Evolutionary conservation across 768 basidiomycete species (phyloP), one percentile per base, ranked within the genome.

Genomic region (Xerocomellus amylosporus): DNA sequence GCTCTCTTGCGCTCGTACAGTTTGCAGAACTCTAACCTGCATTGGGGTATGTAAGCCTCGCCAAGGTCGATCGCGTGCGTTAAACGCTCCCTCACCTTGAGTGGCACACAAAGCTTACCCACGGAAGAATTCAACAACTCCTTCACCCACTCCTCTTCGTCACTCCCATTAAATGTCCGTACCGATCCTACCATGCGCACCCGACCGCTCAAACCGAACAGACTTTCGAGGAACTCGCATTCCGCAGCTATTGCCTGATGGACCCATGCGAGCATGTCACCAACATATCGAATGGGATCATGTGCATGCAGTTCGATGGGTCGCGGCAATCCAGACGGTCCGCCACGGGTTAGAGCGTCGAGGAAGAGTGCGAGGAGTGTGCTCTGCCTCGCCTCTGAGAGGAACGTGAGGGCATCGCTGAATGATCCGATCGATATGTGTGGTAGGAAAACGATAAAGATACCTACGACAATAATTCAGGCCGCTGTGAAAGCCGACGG

Each of bases 201-300:
- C 24, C 58, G 59, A 37, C 74, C 77, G 48, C 73, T 77, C 46
- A 93, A 63, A 7, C 82, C 88, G 58, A 98, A 98, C 24, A 98
- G 70, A 33, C 84, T 78, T 64, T 98, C 94, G 20, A 99, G 78
- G 63, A 95, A 94, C 73, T 98, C 97, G 41, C 87, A 87, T 65
- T 99, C 97, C 2, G 90, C 90, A 1, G 97, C 97, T 56, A 97
- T 93, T 0, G 88, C 83, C 58, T 98, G 96, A 71, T 99, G 96
- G 1, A 98, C 86, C 96, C 96, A 98, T 0, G 95, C 96, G 8
- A 98, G 84, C 91, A 98, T 98, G 71, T 98, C 96, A 14, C 97
- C 97, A 14, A 96, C 85, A 67, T 99, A 99, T 31, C 96, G 85
- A 60, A 93, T 80, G 0, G 97, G 96, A 68, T 99, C 97, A 63